Base-by-base conservation (phyloP, 2,329 filamentous ascomycete genomes). In the Xylariomycetidae sp. region DNA sequence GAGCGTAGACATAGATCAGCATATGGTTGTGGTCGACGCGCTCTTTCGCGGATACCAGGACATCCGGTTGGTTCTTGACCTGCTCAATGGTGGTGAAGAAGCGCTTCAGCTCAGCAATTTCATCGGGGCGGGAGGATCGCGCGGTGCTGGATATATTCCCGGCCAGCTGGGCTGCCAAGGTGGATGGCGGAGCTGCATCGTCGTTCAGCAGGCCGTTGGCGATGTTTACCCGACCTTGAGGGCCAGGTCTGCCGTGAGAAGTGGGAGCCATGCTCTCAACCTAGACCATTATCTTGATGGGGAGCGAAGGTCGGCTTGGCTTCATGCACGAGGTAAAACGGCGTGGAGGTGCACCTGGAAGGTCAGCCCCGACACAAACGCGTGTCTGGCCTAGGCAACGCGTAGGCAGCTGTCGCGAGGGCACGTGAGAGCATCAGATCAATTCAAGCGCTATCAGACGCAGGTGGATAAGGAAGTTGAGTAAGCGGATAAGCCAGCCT, bases 131-230 rank as follows among this genome's bases (percentile, higher is more conserved):
- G 33, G 74, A 72, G 27, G 73, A 76, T 41, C 70, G 72, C 32
- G 73, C 70, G 31, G 75, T 74, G 15, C 82, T 74, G 26, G 82
- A 77, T 42, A 88, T 79, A 55, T 85, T 86, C 54, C 85, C 81
- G 43, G 92, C 86, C 37, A 95, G 79, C 58, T 93, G 85, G 10
- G 86, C 86, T 32, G 89, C 87, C 50, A 95, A 72, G 8, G 88
- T 93, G 12, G 89, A 95, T 10, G 87, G 83, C 24, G 79, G 77
- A 28, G 67, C 64, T 8, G 38, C 53, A 33, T 53, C 44, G 22
- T 35, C 40, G 22, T 48, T 40, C 32, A 50, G 32, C 19, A 31
- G 32, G 23, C 42, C 43, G 39, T 49, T 52, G 22, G 38, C 29
- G 29, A 48, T 31, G 32, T 25, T 38, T 16, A 54, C 52, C 17